These are phyloP conservation scores for Mucor lusitanicus DNA, from an alignment of 371 early-diverging fungal genomes.

Conservation along the genomic window DNA sequence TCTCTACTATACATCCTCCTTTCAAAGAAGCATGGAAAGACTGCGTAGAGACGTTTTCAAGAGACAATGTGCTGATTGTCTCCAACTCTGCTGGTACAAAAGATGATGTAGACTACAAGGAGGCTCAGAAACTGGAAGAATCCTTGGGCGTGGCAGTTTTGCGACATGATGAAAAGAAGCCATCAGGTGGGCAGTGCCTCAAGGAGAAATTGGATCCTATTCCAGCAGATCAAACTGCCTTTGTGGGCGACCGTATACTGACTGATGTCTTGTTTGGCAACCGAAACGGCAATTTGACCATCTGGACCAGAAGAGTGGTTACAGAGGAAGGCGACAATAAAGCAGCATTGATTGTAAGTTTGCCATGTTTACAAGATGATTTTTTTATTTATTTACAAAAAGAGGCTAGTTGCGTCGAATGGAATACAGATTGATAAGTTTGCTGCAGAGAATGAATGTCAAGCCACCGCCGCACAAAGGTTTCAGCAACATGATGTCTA, in stretches of 20 bases:
- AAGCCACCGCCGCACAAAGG: slow-evolving; percentile 35
- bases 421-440: slow-evolving; percentile 48
- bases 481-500: neutral
- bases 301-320: slow-evolving; percentile 73
- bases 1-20: slow-evolving; percentile 64
- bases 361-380: neutral
- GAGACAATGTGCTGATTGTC: slow-evolving; percentile 71
- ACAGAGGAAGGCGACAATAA: slow-evolving; percentile 80
- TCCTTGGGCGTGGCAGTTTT: slow-evolving; percentile 59
- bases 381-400: neutral
- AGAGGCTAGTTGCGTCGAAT: slow-evolving; percentile 47
- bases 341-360: slow-evolving; percentile 62
- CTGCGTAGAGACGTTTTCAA: slow-evolving; percentile 67
- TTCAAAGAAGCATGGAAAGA: slow-evolving; percentile 72
- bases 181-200: slow-evolving; percentile 71
- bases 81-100: slow-evolving; percentile 93
- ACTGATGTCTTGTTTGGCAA: slow-evolving; percentile 92
- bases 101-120: slow-evolving; percentile 68
- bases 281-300: slow-evolving; percentile 69
- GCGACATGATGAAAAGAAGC: slow-evolving; percentile 76
- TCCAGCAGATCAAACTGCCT: slow-evolving; percentile 55
- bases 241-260: slow-evolving; percentile 88
- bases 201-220: slow-evolving; percentile 25
- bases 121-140: slow-evolving; percentile 56
- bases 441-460: slow-evolving; percentile 29